Base-by-base conservation (phyloP, 1,284 basidiomycete species). In the Pseudozyma hubeiensis region DNA sequence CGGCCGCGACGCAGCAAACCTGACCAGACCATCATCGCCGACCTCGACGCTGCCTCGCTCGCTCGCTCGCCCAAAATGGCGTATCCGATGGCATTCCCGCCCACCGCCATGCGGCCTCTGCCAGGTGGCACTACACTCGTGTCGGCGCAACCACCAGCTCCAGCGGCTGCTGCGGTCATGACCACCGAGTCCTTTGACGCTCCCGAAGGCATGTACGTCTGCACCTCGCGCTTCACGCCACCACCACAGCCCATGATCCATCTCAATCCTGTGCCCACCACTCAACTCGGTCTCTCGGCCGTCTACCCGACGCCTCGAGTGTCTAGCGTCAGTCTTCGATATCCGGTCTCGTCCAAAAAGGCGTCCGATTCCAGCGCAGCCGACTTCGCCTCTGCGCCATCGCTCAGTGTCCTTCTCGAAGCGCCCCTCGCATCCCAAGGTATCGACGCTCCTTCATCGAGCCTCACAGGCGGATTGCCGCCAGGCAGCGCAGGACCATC, bases 191-290 rank as follows among this genome's bases (percentile, higher is more conserved):
- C 65, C 31, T 77, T 77, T 34, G 75, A 75, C 16, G 66, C 75
- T 30, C 78, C 78, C 16, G 78, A 79, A 46, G 78, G 78, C n/a
- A 50, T 64, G 52, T 79, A 79, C 46, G 60, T 65, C 19, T 72
- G 75, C 56, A 59, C 65, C 2, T 75, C 68, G 9, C 69, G 75
- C 44, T 61, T 68, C 37, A 78, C 65, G 41, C 43, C 66, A 24
- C 50, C 72, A 17, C 66, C 67, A 4, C 67, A 69, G 31, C 66
- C 64, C 41, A 70, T 69, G 63, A 70, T 69, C 47, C 66, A 65
- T 46, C 66, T 69, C 53, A 65, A 65, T 17, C 72, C 66, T 4
- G 44, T 63, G 3, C 61, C 66, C n/a, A 56, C 55, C 8, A 69
- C 66, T 1, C 66, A 75, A 40, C 55, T 64, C 17, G 54, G 41